Base-by-base conservation (phyloP, 164 flowering plant species). In the grape (Vitis vinifera) region DNA sequence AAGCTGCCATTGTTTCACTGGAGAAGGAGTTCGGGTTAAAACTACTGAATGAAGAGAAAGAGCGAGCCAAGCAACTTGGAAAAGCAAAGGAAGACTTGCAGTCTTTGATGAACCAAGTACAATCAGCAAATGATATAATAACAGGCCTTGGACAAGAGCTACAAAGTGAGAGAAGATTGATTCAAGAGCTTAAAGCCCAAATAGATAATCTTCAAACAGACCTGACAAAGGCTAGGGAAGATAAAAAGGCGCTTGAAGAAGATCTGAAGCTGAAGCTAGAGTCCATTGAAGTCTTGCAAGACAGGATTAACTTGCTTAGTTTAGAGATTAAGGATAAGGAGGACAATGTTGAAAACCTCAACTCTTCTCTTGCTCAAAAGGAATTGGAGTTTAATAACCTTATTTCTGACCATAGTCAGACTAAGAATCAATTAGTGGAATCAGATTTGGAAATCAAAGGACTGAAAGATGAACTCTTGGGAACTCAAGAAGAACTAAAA, bases 321-420 rank as follows among this genome's bases (percentile, higher is more conserved):
- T 51, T 71, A 49, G 96, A 93, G 77, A 79, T 94, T 67, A 85
- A 79, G 73, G 87, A 87, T 16, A 91, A 82, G 77, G 93, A 88
- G 65, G 84, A 68, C 6, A 69, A 49, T 65, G 50, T 86, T 62
- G 78, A 65, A 31, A 78, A 71, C 48, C 87, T 89, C 23, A 75
- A 69, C 9, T 75, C 86, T 67, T 74, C 76, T n/a, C 83, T 95
- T 62, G 73, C 77, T 16, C 79, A 70, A 9, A 89, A 87, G 78
- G 97, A 89, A n/a, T 70, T 50, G 7, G 92, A 89, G 75, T 73
- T 78, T 67, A 73, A 78, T 53, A 76, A 80, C 55, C 58, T 88
- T 71, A 76, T 62, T 59, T 68, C 75, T 52, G 66, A 60, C 12
- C 81, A 75, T 65, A 61, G 79, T 61, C 80, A 86, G 70, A 71